Evolutionary conservation across 2,329 filamentous ascomycete genomes (phyloP), one percentile per base, ranked within the genome.

Genomic region (Gyromitra esculenta): DNA sequence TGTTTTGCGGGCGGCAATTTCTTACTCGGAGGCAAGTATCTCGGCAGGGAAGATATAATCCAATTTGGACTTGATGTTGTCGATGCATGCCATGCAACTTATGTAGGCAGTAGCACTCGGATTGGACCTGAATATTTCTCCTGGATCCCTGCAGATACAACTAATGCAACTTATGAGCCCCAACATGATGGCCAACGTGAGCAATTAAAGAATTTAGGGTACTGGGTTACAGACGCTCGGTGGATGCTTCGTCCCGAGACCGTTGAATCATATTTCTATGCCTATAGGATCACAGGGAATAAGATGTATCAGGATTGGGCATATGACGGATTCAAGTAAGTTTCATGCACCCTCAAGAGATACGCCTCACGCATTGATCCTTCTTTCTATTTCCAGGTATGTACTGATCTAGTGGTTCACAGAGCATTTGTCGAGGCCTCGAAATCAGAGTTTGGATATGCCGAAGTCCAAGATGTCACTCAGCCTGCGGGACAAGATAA

Each of bases 1-100:
- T 96, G 92, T 83, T 97, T 97, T 81, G 89, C 91, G 73, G 93
- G 92, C 43, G 94, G 94, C 15, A 96, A 91, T 83, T 93, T 96
- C 84, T 90, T 97, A 80, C 88, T 97, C 18, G 93, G 91, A 25
- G 93, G 93, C 2, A 87, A 91, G 31, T 88, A 91, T 0, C 88
- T 97, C 48, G 84, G 82, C 39, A 75, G 71, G 70, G 78, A 81
- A 0, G 80, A 82, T 59, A 82, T 95, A 83, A 86, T 91, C 67
- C 85, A 92, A 62, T 93, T 93, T 79, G 94, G 93, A 11, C 86
- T 96, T 11, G 83, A 87, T 5, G 88, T 97, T 31, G 89, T 92
- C 4, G 86, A 90, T 15, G 89, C 88, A 0, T 97, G 93, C 84
- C 90, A 90, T 82, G 88, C 88, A 41, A 94, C 92, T 0, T 97